These are phyloP conservation scores for Aeschynomene evenia DNA, from an alignment of 306 rosid genomes.

Conservation along the genomic window DNA sequence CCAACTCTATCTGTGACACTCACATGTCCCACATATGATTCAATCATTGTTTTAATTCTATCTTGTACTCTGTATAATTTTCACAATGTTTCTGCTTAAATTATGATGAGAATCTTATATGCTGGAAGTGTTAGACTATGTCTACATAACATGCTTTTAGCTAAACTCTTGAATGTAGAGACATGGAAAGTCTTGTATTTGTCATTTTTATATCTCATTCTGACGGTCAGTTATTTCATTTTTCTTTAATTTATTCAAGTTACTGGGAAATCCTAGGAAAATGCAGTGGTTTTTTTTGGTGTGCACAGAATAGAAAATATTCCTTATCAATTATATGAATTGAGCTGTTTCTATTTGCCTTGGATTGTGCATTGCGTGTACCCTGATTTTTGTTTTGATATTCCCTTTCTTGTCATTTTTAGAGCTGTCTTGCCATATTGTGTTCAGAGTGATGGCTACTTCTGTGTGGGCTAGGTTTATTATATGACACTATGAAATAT, in stretches of 20 bases:
- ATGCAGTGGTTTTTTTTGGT: background rate
- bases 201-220: conserved; percentile 9
- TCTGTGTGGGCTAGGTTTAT: background rate
- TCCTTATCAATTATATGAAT: conserved; percentile 2
- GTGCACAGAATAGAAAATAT: background rate
- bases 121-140: background rate
- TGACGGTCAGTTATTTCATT: background rate
- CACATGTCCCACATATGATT: background rate
- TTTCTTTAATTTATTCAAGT: background rate
- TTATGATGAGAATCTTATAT: conserved; percentile 16
- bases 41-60: background rate
- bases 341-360: conserved; percentile 1
- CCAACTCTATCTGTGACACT: background rate
- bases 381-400: background rate
- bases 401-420: background rate
- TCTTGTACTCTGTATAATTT: conserved; percentile 2
- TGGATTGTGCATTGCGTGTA: background rate
- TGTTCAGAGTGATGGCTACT: conserved; percentile 19
- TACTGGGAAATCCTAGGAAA: conserved; percentile 4
- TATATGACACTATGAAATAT: conserved; percentile 19
- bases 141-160: background rate
- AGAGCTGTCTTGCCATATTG: background rate
- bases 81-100: conserved; percentile 1
- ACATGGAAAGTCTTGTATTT: background rate
- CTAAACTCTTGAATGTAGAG: background rate